phyloP scores from a whole-genome alignment of 768 basidiomycete species.

The Pisolithus marmoratus region DNA sequence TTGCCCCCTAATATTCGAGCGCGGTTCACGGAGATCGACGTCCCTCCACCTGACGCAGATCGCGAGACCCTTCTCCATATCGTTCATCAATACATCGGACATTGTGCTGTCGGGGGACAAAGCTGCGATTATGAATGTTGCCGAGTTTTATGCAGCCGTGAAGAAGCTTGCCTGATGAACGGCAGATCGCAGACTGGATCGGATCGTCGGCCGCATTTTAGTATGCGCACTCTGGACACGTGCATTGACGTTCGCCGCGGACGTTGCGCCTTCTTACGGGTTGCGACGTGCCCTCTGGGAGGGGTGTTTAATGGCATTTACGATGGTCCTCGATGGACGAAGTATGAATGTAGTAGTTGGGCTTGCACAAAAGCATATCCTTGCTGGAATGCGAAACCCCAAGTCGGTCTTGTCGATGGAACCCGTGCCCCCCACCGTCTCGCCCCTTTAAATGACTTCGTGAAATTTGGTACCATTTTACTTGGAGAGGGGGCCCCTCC shows the following conservation, averaged over 20 bases:
- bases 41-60: conserved; percentile 90
- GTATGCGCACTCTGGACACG: conserved; percentile 94
- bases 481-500: conserved; percentile 70
- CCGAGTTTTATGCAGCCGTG: conserved; percentile 82
- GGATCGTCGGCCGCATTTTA: conserved; percentile 91
- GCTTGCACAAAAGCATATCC: conserved; percentile 72
- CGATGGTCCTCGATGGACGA: conserved; percentile 79
- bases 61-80: conserved; percentile 85
- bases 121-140: conserved; percentile 82
- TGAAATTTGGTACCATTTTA: conserved; percentile 93
- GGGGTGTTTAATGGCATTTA: conserved; percentile 96
- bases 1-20: conserved; percentile 86
- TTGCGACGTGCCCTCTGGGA: conserved; percentile 90
- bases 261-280: conserved; percentile 70
- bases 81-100: conserved; percentile 84
- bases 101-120: conserved; percentile 79
- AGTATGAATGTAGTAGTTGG: conserved; percentile 62
- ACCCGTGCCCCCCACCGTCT: conserved; percentile 47
- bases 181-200: conserved; percentile 89
- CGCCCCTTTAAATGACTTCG: conserved; percentile 47
- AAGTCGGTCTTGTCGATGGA: conserved; percentile 69
- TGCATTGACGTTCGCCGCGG: conserved; percentile 84
- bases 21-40: conserved; percentile 93
- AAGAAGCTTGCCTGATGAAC: conserved; percentile 67
- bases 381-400: conserved; percentile 75